phyloP scores from a whole-genome alignment of 78 protist species.

The Emiliania huxleyi region DNA sequence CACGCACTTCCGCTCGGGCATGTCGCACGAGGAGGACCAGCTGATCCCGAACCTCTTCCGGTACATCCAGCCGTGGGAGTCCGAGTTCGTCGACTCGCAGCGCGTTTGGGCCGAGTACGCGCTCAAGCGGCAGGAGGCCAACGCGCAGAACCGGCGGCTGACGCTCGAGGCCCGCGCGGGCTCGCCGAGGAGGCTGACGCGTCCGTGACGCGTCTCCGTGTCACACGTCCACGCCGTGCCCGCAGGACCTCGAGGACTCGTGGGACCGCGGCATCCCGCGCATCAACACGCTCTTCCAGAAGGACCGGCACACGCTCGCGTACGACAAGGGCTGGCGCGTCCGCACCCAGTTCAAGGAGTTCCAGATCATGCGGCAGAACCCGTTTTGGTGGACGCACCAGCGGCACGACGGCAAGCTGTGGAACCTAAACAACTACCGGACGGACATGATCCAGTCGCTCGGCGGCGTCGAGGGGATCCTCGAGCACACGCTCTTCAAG shows the following conservation, averaged over 20 bases:
- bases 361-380: constrained; percentile 85
- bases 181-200: no score
- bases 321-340: constrained; percentile 93
- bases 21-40: constrained; percentile 96
- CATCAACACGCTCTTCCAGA: constrained; percentile 97
- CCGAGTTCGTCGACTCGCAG: constrained; percentile 97
- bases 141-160: constrained; percentile 88
- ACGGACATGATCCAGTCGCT: constrained; percentile 98
- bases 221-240: no score
- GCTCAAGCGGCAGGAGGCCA: constrained; percentile 94
- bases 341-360: constrained; percentile 96
- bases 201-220: no score
- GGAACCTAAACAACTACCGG: constrained; percentile 98
- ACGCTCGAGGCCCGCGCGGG: no score
- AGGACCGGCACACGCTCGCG: constrained; percentile 60
- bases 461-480: constrained; percentile 99
- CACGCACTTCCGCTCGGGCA: constrained; percentile 96
- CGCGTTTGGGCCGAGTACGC: constrained; percentile 96
- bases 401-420: constrained; percentile 99
- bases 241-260: constrained; percentile 98
- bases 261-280: constrained; percentile 99
- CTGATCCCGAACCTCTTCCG: constrained; percentile 98
- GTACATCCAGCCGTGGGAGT: constrained; percentile 98
- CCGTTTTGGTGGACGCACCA: constrained; percentile 99
- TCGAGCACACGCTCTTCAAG: constrained; percentile 99